These are phyloP conservation scores for Auricularia auricula-judae DNA, from an alignment of 768 basidiomycete genomes.

Conservation along the genomic window DNA sequence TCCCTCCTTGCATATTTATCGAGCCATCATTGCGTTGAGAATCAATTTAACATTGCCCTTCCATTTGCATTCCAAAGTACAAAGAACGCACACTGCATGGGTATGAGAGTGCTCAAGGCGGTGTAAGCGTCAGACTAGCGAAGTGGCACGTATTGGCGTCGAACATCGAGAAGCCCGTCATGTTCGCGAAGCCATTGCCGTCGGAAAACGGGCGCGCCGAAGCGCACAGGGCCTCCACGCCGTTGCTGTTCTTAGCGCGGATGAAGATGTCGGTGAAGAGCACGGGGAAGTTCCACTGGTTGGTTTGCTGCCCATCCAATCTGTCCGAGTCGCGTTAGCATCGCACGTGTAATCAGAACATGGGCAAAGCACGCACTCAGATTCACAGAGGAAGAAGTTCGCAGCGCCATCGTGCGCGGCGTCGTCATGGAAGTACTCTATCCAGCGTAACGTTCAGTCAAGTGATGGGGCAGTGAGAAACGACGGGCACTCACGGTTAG, in stretches of 20 bases:
- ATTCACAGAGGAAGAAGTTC: conserved; percentile 3
- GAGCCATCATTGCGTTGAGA: no score
- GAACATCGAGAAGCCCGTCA: background rate
- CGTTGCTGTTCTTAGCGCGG: background rate
- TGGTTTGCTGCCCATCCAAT: background rate
- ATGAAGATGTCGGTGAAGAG: conserved; percentile 1
- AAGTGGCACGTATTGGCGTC: conserved; percentile 1
- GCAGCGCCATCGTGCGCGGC: background rate
- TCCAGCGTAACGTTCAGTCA: background rate
- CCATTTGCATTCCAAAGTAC: no score
- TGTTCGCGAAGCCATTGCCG: conserved; percentile 1
- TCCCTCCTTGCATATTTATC: no score
- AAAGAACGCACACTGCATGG: no score
- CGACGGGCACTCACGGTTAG: background rate
- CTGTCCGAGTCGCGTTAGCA: background rate
- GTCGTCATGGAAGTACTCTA: background rate
- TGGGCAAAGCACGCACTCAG: background rate
- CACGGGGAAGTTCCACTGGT: conserved; percentile 1
- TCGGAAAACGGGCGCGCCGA: background rate
- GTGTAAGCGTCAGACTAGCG: background rate
- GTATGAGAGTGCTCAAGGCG: background rate
- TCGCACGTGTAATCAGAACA: no score
- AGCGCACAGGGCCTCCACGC: background rate
- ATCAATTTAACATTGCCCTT: no score
- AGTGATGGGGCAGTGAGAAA: background rate